phyloP scores from a whole-genome alignment of 306 rosid genomes.

The Cucurbita moschata region DNA sequence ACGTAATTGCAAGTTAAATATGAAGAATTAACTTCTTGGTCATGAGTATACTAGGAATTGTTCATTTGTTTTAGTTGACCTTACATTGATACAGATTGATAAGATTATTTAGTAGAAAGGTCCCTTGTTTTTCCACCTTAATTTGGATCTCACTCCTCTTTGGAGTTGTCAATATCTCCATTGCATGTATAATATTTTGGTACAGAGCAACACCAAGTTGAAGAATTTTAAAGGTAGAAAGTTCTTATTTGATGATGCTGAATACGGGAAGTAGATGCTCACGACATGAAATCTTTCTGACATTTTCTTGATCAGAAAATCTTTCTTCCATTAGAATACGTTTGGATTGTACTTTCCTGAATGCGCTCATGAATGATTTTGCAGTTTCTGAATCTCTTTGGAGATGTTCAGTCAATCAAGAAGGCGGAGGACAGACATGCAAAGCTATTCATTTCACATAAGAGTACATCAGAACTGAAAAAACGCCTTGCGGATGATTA shows the following conservation, averaged over 20 bases:
- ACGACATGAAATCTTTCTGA: neutral
- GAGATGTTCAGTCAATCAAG: constrained; percentile 77
- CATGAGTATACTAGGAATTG: neutral
- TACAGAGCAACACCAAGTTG: neutral
- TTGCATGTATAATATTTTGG: neutral
- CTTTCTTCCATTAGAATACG: neutral
- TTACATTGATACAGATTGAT: neutral
- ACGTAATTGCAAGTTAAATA: too few species aligned
- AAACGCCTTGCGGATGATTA: constrained; percentile 94
- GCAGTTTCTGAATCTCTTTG: constrained; percentile 91
- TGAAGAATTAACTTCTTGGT: neutral
- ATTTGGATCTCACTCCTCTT: neutral
- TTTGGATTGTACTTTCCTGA: neutral
- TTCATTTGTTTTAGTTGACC: neutral
- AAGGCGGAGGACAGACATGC: constrained; percentile 90
- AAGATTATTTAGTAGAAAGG: neutral
- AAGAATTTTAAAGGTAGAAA: neutral
- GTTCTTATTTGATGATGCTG: neutral
- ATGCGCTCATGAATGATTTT: constrained; percentile 11
- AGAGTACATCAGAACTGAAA: constrained; percentile 76
- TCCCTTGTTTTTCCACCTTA: neutral
- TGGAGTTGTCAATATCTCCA: neutral
- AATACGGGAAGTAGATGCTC: neutral
- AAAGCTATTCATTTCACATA: constrained; percentile 66
- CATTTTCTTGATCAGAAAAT: neutral